Conservation (phyloP, 768 basidiomycete species). For the Mycena polygramma region DNA sequence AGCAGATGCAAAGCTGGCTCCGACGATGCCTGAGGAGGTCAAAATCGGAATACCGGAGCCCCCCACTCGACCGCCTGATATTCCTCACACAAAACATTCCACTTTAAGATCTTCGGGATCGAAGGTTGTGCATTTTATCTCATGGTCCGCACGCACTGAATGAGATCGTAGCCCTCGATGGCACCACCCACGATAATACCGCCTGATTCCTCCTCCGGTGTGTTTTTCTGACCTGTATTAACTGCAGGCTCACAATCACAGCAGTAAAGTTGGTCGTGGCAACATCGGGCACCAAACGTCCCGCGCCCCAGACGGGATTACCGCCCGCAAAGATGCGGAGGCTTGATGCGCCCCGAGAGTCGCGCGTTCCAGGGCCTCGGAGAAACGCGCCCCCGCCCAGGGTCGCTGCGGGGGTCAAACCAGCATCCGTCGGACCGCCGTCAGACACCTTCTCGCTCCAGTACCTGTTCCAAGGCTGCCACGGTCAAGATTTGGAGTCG, state of each 20-base stretch:
- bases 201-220: neutral
- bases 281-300: neutral
- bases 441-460: conserved; percentile 14
- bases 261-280: neutral
- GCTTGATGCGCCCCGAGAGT: neutral
- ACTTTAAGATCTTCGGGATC: conserved; percentile 12
- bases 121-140: neutral
- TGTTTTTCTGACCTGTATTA: neutral
- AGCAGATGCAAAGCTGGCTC: neutral
- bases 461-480: conserved; percentile 10
- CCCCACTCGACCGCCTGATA: neutral
- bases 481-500: conserved; percentile 35
- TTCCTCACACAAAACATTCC: neutral
- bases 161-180: conserved; percentile 6
- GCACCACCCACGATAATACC: neutral
- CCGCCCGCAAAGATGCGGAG: conserved; percentile 22
- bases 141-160: neutral
- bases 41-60: neutral
- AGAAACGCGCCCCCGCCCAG: neutral
- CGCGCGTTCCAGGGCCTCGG: neutral
- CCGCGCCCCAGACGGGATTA: neutral
- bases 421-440: neutral
- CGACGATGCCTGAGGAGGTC: neutral
- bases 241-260: neutral
- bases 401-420: neutral